Base-by-base conservation (phyloP, 1,284 basidiomycete species). In the Marasmius sp. region DNA sequence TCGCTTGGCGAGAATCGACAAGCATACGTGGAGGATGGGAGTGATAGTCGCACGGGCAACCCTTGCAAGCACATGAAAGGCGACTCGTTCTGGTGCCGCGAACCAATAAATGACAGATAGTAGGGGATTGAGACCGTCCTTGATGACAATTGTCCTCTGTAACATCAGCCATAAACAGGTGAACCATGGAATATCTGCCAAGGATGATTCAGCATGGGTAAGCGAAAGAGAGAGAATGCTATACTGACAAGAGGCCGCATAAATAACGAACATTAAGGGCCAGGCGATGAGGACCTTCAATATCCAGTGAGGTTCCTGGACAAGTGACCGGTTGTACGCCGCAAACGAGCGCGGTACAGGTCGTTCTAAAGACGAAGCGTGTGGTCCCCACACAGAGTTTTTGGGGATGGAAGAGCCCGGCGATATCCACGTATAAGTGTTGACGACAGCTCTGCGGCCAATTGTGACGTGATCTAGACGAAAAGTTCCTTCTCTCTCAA, bases 41-140 rank as follows among this genome's bases (percentile, higher is more conserved):
- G 74, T 73, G 39, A 72, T 62, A 7, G 77, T 65, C 16, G 75
- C 74, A n/a, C 77, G 75, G 12, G 77, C 71, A 52, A 80, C 67
- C 20, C 78, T 74, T 3, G 78, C 76, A 4, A 80, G 45, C 1
- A 72, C 70, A 62, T 81, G 79, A 66, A 72, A 80, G 1, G 71
- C 63, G 12, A 82, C 70, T n/a, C 79, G 77, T 11, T 71, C 47
- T 0, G 79, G 77, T 18, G 72, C 68, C 1, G 79, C 71, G 65
- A 82, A 80, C 78, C 79, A 80, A 61, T 70, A 73, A 34, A 82
- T 77, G 41, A 82, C 76, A 11, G 74, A 68, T 64, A 78, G 77
- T 27, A 81, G 65, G 9, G 74, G 68, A 54, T 75, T 76, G 27
- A 75, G 63, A 16, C 70, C 69, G 3, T 54, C 10, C 8, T 57